Percentiles rank a stretch among this genome's conserved stretches.
Conservation (phyloP, 179 eudicot species). For the Pouteria campechiana region DNA sequence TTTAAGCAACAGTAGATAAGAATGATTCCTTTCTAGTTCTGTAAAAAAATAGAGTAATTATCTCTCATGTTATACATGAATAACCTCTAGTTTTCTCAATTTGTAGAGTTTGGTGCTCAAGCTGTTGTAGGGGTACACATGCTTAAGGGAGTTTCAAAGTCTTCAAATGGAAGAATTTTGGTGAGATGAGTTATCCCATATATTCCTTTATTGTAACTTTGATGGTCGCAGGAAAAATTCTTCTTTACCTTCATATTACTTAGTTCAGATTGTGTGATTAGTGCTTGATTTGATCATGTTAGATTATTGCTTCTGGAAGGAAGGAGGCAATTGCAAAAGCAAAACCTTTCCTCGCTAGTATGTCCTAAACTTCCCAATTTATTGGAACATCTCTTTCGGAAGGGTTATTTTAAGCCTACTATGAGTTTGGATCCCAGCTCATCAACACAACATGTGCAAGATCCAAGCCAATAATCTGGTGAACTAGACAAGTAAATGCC, state of each 20-base stretch:
- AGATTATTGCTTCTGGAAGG: constrained; percentile 71
- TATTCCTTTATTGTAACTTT: constrained; percentile 2
- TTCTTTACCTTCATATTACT: constrained; percentile 4
- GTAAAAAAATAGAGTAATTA: no score
- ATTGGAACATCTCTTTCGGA: neutral
- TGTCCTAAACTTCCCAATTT: constrained; percentile 3
- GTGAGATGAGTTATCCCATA: constrained; percentile 21
- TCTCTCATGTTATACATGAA: no score
- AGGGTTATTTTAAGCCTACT: no score
- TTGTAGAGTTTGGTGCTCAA: constrained; percentile 44
- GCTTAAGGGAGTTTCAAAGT: constrained; percentile 40
- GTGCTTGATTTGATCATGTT: no score
- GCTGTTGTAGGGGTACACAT: constrained; percentile 42
- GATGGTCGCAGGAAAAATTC: neutral
- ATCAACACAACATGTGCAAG: no score
- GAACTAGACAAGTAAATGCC: no score
- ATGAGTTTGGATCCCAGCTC: no score
- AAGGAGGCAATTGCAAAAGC: constrained; percentile 50
- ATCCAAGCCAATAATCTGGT: no score
- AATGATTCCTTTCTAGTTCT: no score
- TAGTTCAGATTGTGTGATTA: no score
- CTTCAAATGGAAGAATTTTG: constrained; percentile 47
- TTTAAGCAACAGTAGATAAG: no score
- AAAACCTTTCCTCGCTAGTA: constrained; percentile 65
- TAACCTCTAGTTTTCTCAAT: no score